Conservation (phyloP, 1,284 basidiomycete species). For the Pseudozyma thailandica region DNA sequence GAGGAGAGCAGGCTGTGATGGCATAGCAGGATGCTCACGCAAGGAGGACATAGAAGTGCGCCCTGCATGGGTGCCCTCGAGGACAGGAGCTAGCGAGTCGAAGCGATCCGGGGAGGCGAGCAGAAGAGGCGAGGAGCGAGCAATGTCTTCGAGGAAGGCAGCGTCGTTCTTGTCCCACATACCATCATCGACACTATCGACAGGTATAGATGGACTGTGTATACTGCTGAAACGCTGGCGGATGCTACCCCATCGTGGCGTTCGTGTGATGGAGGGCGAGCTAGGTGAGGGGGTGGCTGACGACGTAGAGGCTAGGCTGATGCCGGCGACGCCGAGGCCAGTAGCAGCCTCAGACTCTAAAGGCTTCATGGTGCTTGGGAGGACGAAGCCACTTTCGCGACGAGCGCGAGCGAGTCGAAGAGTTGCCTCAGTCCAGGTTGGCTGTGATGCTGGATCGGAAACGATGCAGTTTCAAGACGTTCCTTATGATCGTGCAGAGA, state of each 20-base stretch:
- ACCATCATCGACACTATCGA: constrained; percentile 35
- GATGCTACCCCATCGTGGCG: constrained; percentile 43
- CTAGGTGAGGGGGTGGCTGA: constrained; percentile 6
- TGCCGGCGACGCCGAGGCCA: constrained; percentile 22
- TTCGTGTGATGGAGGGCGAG: constrained; percentile 13
- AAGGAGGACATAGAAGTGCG: constrained; percentile 7
- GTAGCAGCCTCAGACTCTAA: constrained; percentile 14
- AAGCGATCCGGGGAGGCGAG: constrained; percentile 16
- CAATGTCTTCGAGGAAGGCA: constrained; percentile 47
- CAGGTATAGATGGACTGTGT: constrained; percentile 12
- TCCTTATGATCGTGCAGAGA: not conserved
- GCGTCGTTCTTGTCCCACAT: constrained; percentile 53
- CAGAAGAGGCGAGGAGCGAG: constrained; percentile 25
- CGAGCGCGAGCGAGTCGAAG: not conserved
- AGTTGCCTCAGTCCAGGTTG: not conserved
- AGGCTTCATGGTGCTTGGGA: constrained; percentile 14
- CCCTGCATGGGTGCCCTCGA: constrained; percentile 7
- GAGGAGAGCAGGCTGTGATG: not conserved
- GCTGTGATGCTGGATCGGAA: not conserved
- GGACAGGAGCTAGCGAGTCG: constrained; percentile 14
- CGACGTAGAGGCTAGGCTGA: constrained; percentile 11
- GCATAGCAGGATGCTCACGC: constrained; percentile 13
- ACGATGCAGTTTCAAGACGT: constrained; percentile 1
- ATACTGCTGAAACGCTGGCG: constrained; percentile 44
- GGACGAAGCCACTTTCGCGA: not conserved